phyloP scores from a whole-genome alignment of 306 rosid species.

The Myrica gale region DNA sequence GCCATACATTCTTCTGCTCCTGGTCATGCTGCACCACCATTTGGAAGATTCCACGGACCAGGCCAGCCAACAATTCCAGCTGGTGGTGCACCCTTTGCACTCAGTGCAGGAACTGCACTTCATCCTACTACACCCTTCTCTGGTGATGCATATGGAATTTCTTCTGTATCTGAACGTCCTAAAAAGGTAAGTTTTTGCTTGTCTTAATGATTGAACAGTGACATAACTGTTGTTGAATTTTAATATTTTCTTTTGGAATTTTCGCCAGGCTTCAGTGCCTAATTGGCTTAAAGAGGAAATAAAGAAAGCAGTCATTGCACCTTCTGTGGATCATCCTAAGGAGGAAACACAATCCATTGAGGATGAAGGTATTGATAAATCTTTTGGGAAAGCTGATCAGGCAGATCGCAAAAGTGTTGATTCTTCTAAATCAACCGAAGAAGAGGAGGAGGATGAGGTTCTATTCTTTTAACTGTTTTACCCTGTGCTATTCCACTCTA shows the following conservation, averaged over 20 bases:
- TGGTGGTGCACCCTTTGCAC: constrained; percentile 55
- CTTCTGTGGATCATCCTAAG: constrained; percentile 68
- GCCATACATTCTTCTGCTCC: constrained; percentile 51
- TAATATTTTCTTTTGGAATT: constrained; percentile 14
- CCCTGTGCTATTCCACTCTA: background rate
- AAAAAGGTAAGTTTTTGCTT: constrained; percentile 60
- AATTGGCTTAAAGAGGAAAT: constrained; percentile 98
- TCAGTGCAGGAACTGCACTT: constrained; percentile 54
- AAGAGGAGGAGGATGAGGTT: constrained; percentile 96
- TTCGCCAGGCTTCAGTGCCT: constrained; percentile 84
- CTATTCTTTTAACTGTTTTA: constrained; percentile 16
- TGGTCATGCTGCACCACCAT: constrained; percentile 63
- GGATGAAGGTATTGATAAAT: constrained; percentile 53
- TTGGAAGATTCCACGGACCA: constrained; percentile 83
- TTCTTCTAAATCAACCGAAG: constrained; percentile 88
- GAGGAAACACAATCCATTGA: constrained; percentile 49
- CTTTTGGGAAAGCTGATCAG: constrained; percentile 56
- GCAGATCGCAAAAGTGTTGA: constrained; percentile 73
- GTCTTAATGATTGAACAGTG: constrained; percentile 29
- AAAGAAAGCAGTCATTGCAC: constrained; percentile 74
- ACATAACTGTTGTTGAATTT: constrained; percentile 20
- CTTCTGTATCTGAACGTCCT: constrained; percentile 81
- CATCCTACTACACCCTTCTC: constrained; percentile 63
- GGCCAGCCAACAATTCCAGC: constrained; percentile 63
- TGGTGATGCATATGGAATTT: constrained; percentile 73